Evolutionary conservation across 805 yeast species (phyloP), one percentile per base, ranked within the genome.

Genomic region (Candida parachauliodes): DNA sequence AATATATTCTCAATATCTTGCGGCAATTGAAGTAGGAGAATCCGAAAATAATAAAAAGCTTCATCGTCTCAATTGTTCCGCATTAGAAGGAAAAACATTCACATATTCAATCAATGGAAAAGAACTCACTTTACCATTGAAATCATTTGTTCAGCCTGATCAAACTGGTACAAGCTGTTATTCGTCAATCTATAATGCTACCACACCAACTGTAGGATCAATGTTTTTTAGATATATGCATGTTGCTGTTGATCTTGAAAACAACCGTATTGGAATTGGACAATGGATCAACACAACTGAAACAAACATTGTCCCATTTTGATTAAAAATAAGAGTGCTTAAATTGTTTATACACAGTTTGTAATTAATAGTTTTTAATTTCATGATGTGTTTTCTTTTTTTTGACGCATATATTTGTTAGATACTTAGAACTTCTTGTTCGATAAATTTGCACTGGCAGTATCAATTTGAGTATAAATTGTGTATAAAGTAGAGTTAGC

Each of bases 121-220:
- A 10, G 37, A 34, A 15, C 19, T 23, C 4, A n/a, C 12, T 23
- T 34, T 34, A 8, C 37, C 37, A 10, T 26, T 34, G 32, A 34
- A 34, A 27, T 23, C 37, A 5, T n/a, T 34, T 26, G 25, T 34
- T 26, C 16, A 5, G 12, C 37, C 37, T 12, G 18, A 18, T 19
- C 24, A 20, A 16, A 19, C 4, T 8, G 32, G 26, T 34, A 15
- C 25, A 26, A 24, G 27, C 14, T 34, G 37, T 34, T 17, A 34
- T 27, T 3, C 4, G 6, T 5, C 17, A 3, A 8, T 34, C 27
- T 11, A 19, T 3, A 20, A 21, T n/a, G 17, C 29, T 26, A n/a
- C n/a, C 18, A 4, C 8, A 4, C 14, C 31, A 26, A 24, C n/a
- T 12, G 12, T 34, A 11, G 34, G 34, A 10, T 12, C 34, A n/a